Base-by-base conservation (phyloP, 164 flowering plant genomes). In the Litsea cubeba region DNA sequence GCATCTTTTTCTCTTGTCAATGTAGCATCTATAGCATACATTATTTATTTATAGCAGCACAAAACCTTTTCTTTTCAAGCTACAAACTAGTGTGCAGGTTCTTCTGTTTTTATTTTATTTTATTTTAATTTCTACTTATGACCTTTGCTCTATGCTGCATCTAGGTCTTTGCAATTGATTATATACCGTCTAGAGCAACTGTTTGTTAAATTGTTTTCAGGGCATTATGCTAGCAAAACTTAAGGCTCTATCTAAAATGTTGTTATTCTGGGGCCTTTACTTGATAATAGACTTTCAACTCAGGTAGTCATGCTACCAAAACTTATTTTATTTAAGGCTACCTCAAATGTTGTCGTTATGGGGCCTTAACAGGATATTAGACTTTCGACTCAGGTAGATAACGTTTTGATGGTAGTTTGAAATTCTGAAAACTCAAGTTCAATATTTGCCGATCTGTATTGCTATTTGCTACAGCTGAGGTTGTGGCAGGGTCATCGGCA, bases 401-500 rank as follows among this genome's bases (percentile, higher is more conserved):
- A 40, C n/a, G 18, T 12, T 28, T 57, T 54, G 40, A 25, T 28
- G 64, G 62, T 26, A 57, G 26, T 71, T 24, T 54, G 22, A 71
- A 57, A 12, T 15, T 72, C 46, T 62, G 70, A 25, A 35, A 17
- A 71, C 58, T 71, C 25, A 58, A 51, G 57, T 75, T 77, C 80
- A 72, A 65, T 72, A 65, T 28, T 50, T 70, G 65, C 77, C 54
- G 46, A 57, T 78, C 71, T 77, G 70, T 75, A 73, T 83, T 83
- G 76, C n/a, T n/a, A n/a, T n/a, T n/a, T n/a, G n/a, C 77, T 87
- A 72, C 88, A 90, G 98, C 91, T 82, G 98, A 93, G 88, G 97
- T 86, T 84, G 97, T 91, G 82, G 94, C 97, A 74, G 97, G 99
- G 83, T 95, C 99, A 73, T 85, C 97, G 75, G 98, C 99, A 76